Percentiles rank a stretch among this genome's conserved stretches.
These are phyloP conservation scores for Microbotryomycetes sp. DNA, from an alignment of 1,284 basidiomycete species.

Conservation along the genomic window DNA sequence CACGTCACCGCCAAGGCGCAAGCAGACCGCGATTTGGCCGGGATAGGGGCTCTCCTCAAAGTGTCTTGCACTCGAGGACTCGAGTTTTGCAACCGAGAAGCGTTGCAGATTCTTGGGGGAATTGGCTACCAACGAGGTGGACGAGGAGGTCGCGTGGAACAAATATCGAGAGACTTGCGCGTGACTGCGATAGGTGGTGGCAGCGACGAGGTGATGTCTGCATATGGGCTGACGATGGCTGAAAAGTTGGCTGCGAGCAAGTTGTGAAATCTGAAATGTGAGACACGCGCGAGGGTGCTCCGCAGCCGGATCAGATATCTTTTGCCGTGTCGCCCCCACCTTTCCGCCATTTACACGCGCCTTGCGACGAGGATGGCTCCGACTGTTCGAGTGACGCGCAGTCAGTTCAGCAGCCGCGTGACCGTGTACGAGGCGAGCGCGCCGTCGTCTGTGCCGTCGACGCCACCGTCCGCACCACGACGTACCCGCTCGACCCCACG, in stretches of 20 bases:
- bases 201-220: constrained; percentile 17
- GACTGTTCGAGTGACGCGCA: neutral
- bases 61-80: constrained; percentile 25
- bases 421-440: constrained; percentile 22
- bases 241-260: constrained; percentile 7
- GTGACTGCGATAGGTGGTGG: constrained; percentile 2
- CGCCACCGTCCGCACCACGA: neutral
- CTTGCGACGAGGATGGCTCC: neutral
- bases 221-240: constrained; percentile 11
- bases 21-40: constrained; percentile 19
- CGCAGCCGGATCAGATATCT: too few species aligned
- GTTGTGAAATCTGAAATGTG: too few species aligned
- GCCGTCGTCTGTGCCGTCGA: neutral
- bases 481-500: neutral
- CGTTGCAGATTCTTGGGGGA: constrained; percentile 29
- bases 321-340: too few species aligned
- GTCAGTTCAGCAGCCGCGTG: constrained; percentile 18
- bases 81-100: constrained; percentile 23
- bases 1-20: constrained; percentile 2
- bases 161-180: constrained; percentile 2
- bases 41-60: constrained; percentile 31
- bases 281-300: too few species aligned
- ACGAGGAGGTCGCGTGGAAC: constrained; percentile 23
- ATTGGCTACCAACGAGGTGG: constrained; percentile 27
- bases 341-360: too few species aligned